Percentiles rank a stretch among this genome's conserved stretches.
phyloP scores from a whole-genome alignment of 2,329 filamentous ascomycete genomes.

The Penicillium sp. region DNA sequence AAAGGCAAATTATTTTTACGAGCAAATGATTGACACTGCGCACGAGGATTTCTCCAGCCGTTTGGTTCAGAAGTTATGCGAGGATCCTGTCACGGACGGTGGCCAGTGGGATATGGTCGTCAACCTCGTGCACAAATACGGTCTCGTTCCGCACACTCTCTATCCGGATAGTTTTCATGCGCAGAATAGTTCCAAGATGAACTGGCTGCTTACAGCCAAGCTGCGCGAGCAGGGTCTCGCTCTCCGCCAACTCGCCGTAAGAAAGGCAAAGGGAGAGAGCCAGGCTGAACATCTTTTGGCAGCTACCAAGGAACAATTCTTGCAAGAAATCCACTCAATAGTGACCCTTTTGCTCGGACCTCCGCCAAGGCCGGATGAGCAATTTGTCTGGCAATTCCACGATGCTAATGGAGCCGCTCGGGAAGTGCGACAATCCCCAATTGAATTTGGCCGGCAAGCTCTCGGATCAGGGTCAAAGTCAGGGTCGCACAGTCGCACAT shows the following conservation, averaged over 20 bases:
- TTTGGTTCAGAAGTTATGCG: slow-evolving; percentile 67
- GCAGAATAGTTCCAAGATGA: background rate
- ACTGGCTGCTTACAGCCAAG: background rate
- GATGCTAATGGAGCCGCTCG: background rate
- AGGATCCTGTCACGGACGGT: slow-evolving; percentile 70
- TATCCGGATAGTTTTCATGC: background rate
- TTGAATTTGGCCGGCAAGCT: background rate
- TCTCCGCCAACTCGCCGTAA: background rate
- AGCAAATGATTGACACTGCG: slow-evolving; percentile 61
- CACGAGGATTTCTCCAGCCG: slow-evolving; percentile 68
- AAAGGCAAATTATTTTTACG: background rate
- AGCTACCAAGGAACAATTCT: background rate
- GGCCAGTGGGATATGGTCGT: slow-evolving; percentile 92
- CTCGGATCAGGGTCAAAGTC: background rate
- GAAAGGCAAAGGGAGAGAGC: background rate
- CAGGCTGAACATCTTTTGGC: background rate
- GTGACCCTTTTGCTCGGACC: background rate
- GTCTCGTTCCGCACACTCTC: slow-evolving; percentile 70
- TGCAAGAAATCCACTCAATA: background rate
- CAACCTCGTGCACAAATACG: slow-evolving; percentile 83
- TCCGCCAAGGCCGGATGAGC: background rate
- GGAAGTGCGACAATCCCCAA: background rate
- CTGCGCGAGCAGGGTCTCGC: background rate
- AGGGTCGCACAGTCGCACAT: background rate
- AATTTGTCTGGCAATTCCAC: background rate